A percentile compares a stretch with the other conserved stretches of the same genome.
These are phyloP conservation scores for Penicillium lividum DNA, from an alignment of 495 filamentous ascomycete species.

Conservation along the genomic window DNA sequence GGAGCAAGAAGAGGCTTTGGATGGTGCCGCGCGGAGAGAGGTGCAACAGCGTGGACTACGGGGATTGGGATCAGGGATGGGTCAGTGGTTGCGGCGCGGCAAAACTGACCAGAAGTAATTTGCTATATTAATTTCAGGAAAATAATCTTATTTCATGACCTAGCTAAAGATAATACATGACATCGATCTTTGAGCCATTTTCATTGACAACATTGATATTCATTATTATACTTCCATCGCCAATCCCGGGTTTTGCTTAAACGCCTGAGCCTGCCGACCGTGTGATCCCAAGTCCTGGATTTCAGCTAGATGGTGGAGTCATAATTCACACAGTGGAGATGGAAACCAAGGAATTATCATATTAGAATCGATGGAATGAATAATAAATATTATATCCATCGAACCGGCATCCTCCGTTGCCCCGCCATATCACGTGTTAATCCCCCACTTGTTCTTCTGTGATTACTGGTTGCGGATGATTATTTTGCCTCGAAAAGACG, in stretches of 20 bases:
- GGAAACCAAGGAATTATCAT: constrained; percentile 17
- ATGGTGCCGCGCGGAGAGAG: constrained; percentile 73
- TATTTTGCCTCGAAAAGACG: too few species aligned
- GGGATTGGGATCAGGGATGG: constrained; percentile 45
- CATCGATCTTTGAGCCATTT: too few species aligned
- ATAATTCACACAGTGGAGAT: not conserved
- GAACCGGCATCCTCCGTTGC: constrained; percentile 18
- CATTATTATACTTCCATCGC: too few species aligned
- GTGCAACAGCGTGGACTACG: constrained; percentile 65
- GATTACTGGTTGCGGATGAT: not conserved
- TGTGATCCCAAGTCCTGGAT: not conserved
- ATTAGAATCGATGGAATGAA: constrained; percentile 4
- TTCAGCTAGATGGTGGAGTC: not conserved
- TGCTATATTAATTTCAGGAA: too few species aligned
- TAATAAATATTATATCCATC: constrained; percentile 1
- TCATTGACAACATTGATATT: too few species aligned
- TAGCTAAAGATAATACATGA: too few species aligned
- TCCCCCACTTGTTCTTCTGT: not conserved
- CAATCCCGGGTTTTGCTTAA: too few species aligned
- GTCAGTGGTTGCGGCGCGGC: constrained; percentile 14
- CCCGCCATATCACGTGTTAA: constrained; percentile 26
- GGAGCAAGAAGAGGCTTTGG: constrained; percentile 53
- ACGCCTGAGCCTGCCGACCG: not conserved
- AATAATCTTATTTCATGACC: too few species aligned
- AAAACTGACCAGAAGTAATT: constrained; percentile 4